Conservation (phyloP, 148 eudicot species). For the Fallopia convolvulus region DNA sequence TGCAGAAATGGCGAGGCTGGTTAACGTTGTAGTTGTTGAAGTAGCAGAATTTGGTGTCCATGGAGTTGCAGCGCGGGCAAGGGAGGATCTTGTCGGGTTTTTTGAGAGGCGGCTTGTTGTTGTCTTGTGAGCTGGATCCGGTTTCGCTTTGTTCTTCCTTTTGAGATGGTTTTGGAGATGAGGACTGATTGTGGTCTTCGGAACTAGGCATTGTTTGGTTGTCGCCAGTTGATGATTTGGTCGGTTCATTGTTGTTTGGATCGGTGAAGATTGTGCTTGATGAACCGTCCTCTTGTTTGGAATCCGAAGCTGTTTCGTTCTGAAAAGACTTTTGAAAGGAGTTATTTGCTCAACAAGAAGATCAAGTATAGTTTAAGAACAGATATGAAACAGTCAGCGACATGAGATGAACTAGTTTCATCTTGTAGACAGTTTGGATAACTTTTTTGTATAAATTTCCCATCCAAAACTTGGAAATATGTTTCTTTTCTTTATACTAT, state of each 20-base stretch:
- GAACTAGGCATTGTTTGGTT: background rate
- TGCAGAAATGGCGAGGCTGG: slow-evolving; percentile 70
- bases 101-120: slow-evolving; percentile 15
- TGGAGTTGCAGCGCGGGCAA: slow-evolving; percentile 60
- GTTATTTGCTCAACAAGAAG: slow-evolving; percentile 1
- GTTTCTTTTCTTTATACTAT: background rate
- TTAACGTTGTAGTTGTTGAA: slow-evolving; percentile 55
- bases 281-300: slow-evolving; percentile 21
- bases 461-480: background rate
- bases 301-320: slow-evolving; percentile 20
- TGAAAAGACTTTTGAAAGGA: slow-evolving; percentile 15
- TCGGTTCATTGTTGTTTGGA: background rate
- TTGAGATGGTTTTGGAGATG: background rate
- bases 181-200: background rate
- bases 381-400: background rate
- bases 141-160: slow-evolving; percentile 32
- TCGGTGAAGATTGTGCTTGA: slow-evolving; percentile 13
- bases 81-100: slow-evolving; percentile 60
- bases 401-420: background rate
- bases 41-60: slow-evolving; percentile 70
- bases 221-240: background rate
- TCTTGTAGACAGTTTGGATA: background rate
- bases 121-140: slow-evolving; percentile 25
- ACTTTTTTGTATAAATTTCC: background rate
- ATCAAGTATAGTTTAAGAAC: background rate